Conservation (phyloP, 257 asterid genomes). For the Coffea eugenioides region DNA sequence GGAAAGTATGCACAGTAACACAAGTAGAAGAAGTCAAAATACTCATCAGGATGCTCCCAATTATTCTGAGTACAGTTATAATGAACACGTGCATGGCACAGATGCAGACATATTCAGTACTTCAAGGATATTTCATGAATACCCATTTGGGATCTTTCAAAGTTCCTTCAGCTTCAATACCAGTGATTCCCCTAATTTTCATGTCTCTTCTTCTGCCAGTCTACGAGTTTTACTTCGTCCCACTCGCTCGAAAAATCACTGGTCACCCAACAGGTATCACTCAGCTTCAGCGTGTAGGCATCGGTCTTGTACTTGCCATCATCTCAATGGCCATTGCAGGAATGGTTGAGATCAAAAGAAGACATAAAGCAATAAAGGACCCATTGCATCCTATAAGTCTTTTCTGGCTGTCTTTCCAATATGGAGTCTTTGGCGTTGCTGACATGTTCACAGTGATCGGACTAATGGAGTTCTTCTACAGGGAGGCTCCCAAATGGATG, state of each 20-base stretch:
- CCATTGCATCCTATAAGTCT: slow-evolving; percentile 46
- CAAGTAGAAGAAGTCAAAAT: slow-evolving; percentile 58
- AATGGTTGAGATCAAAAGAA: slow-evolving; percentile 40
- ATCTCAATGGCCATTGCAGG: slow-evolving; percentile 46
- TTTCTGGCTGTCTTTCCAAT: slow-evolving; percentile 65
- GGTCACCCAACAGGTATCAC: slow-evolving; percentile 47
- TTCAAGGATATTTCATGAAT: slow-evolving; percentile 45
- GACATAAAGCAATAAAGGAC: slow-evolving; percentile 32
- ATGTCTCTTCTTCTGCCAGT: slow-evolving; percentile 43
- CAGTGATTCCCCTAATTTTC: slow-evolving; percentile 47
- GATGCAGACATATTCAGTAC: slow-evolving; percentile 48
- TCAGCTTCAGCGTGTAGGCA: slow-evolving; percentile 53
- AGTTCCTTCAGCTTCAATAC: slow-evolving; percentile 45
- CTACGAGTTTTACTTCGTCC: slow-evolving; percentile 44
- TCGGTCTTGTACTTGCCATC: slow-evolving; percentile 42
- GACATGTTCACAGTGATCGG: slow-evolving; percentile 72
- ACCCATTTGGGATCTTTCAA: slow-evolving; percentile 38
- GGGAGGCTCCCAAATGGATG: slow-evolving; percentile 67
- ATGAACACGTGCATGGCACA: slow-evolving; percentile 56
- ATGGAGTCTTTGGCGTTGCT: slow-evolving; percentile 64
- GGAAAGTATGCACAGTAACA: slow-evolving; percentile 41
- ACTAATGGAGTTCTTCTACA: slow-evolving; percentile 63
- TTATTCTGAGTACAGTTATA: slow-evolving; percentile 43
- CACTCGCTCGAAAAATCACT: slow-evolving; percentile 40
- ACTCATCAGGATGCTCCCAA: slow-evolving; percentile 45